Percentiles rank a stretch among this genome's conserved stretches.
Conservation (phyloP, 306 rosid genomes). For the Rosa rugosa region DNA sequence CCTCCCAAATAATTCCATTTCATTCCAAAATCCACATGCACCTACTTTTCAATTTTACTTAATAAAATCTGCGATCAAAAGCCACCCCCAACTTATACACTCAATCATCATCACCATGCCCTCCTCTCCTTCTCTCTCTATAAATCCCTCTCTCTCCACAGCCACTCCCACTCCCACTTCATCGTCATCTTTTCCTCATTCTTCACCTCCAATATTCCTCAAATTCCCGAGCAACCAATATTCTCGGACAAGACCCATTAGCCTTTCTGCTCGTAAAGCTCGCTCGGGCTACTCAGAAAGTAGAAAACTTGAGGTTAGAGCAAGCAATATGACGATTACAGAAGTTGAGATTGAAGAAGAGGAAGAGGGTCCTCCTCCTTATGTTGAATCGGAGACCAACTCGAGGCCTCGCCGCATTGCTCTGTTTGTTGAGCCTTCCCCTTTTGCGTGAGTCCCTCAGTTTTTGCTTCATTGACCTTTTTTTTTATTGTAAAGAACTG, state of each 20-base stretch:
- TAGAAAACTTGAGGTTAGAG: slow-evolving; percentile 36
- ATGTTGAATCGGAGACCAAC: slow-evolving; percentile 56
- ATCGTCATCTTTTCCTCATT: slow-evolving; percentile 8
- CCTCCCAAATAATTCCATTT: slow-evolving; percentile 18
- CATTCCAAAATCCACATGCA: slow-evolving; percentile 3
- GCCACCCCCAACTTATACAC: slow-evolving; percentile 13
- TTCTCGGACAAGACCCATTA: slow-evolving; percentile 40
- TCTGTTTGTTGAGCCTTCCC: slow-evolving; percentile 98
- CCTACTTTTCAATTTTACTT: neutral
- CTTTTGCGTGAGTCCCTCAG: slow-evolving; percentile 74
- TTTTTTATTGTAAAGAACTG: neutral
- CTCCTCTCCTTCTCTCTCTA: slow-evolving; percentile 50
- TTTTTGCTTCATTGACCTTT: neutral
- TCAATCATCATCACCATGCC: slow-evolving; percentile 40
- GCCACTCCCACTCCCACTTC: slow-evolving; percentile 19
- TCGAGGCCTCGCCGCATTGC: slow-evolving; percentile 91
- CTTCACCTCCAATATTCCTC: slow-evolving; percentile 10
- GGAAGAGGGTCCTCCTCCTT: slow-evolving; percentile 60
- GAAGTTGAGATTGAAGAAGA: slow-evolving; percentile 55
- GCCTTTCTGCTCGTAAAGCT: slow-evolving; percentile 29
- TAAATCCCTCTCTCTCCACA: slow-evolving; percentile 54
- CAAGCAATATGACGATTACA: slow-evolving; percentile 63
- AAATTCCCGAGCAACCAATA: slow-evolving; percentile 32
- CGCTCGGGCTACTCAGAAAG: slow-evolving; percentile 25
- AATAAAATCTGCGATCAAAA: neutral